Evolutionary conservation across 257 asterid genomes (phyloP).

Genomic region (Capsicum chinense): DNA sequence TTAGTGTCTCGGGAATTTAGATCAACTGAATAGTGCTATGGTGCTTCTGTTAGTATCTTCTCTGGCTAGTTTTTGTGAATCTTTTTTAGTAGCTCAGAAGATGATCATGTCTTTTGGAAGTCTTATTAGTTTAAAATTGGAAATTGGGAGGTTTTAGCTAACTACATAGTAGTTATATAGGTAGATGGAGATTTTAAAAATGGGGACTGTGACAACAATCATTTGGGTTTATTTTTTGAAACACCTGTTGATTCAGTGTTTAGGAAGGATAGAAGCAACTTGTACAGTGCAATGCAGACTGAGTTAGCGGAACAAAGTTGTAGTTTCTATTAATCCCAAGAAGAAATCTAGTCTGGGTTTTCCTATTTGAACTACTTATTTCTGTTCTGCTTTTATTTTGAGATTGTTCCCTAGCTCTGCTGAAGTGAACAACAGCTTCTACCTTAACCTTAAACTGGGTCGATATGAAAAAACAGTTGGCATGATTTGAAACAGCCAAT

Average conservation of each 20-base stretch:
- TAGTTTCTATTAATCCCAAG: slow-evolving; percentile 8
- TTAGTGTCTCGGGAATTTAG: not conserved
- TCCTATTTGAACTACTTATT: not conserved
- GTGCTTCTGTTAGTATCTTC: not conserved
- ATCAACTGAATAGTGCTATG: not conserved
- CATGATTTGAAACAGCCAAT: not conserved
- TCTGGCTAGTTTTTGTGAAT: slow-evolving; percentile 18
- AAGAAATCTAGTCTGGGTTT: not conserved
- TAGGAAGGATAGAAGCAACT: slow-evolving; percentile 32
- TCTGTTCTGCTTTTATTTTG: not conserved
- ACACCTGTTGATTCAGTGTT: slow-evolving; percentile 33
- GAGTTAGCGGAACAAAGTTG: slow-evolving; percentile 24
- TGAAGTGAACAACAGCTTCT: not conserved
- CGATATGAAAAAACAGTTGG: not conserved
- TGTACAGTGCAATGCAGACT: slow-evolving; percentile 32
- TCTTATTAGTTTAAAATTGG: not conserved
- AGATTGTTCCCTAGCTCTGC: not conserved
- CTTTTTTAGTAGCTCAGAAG: slow-evolving; percentile 23
- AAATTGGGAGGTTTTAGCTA: slow-evolving; percentile 31
- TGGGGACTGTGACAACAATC: not conserved
- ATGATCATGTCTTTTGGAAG: slow-evolving; percentile 16
- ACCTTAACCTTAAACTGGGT: not conserved
- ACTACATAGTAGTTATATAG: not conserved
- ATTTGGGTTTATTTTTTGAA: slow-evolving; percentile 20
- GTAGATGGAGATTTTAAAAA: slow-evolving; percentile 25